phyloP scores from a whole-genome alignment of 331 rosid genomes.

The Malus hybrid region DNA sequence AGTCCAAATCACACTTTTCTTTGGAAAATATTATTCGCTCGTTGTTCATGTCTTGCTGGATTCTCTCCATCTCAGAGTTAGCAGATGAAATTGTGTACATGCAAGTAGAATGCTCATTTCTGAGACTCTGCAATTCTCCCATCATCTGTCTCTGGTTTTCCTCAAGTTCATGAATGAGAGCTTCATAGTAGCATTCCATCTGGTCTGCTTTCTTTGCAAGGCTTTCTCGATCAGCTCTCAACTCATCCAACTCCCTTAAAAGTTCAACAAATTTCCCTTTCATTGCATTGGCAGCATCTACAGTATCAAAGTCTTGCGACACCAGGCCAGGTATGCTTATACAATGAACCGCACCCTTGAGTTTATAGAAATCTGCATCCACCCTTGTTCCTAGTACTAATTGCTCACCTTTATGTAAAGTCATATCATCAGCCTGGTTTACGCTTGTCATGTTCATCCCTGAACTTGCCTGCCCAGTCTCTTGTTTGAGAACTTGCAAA shows the following conservation, averaged over 20 bases:
- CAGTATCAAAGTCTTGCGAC: conserved; percentile 53
- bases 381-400: conserved; percentile 56
- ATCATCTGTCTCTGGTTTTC: conserved; percentile 93
- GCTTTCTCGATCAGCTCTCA: conserved; percentile 75
- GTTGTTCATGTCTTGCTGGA: conserved; percentile 75
- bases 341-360: conserved; percentile 51
- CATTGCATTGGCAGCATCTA: conserved; percentile 62
- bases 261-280: conserved; percentile 69
- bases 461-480: conserved; percentile 43
- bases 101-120: conserved; percentile 89
- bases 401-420: conserved; percentile 38
- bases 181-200: conserved; percentile 99
- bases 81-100: conserved; percentile 73
- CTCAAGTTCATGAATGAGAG: conserved; percentile 97
- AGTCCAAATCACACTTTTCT: conserved; percentile 58
- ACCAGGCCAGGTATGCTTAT: conserved; percentile 46
- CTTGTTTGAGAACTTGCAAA: conserved; percentile 69
- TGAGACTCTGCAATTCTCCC: conserved; percentile 89
- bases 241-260: conserved; percentile 70
- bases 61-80: conserved; percentile 72
- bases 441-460: conserved; percentile 24
- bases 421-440: conserved; percentile 38
- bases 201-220: conserved; percentile 89
- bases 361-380: conserved; percentile 56
- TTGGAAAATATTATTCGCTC: conserved; percentile 56